Percentiles rank a stretch among this genome's conserved stretches.
These are phyloP conservation scores for Gossypium herbaceum DNA, from an alignment of 345 rosid species.

Conservation along the genomic window DNA sequence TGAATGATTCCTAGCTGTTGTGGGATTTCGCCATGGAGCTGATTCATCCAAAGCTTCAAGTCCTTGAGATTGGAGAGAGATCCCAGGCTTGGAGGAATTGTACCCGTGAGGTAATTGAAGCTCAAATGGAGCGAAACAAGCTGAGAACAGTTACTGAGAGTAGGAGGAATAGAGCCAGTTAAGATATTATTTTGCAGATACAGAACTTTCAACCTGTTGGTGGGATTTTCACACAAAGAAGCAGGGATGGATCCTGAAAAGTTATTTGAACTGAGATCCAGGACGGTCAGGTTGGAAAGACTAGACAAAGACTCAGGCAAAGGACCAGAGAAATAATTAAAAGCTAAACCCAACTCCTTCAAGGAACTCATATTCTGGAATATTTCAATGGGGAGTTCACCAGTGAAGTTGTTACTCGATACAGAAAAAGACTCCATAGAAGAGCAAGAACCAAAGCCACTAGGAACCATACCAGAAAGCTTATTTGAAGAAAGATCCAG, in stretches of 20 bases:
- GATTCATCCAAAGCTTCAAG: conserved; percentile 79
- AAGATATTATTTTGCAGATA: conserved; percentile 71
- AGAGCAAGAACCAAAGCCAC: conserved; percentile 54
- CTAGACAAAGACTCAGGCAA: conserved; percentile 61
- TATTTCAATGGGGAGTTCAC: conserved; percentile 61
- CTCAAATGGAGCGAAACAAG: conserved; percentile 83
- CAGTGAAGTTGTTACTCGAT: conserved; percentile 63
- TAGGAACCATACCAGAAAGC: conserved; percentile 69
- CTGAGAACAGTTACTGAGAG: conserved; percentile 81
- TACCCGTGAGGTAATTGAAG: conserved; percentile 70
- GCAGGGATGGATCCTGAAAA: conserved; percentile 56
- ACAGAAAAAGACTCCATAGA: conserved; percentile 51
- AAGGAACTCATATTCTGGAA: conserved; percentile 55
- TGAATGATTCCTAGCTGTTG: conserved; percentile 50
- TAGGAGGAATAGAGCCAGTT: conserved; percentile 58
- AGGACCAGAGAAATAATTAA: conserved; percentile 53
- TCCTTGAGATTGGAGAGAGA: conserved; percentile 62
- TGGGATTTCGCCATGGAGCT: conserved; percentile 83
- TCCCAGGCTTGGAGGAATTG: conserved; percentile 79
- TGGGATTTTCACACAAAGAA: conserved; percentile 50
- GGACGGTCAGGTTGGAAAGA: conserved; percentile 43
- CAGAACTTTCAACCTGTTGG: conserved; percentile 48
- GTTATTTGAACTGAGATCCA: conserved; percentile 85
- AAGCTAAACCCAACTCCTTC: conserved; percentile 52
- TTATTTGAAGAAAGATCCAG: conserved; percentile 77